These are phyloP conservation scores for Citrullus colocynthis DNA, from an alignment of 306 rosid species.

Conservation along the genomic window DNA sequence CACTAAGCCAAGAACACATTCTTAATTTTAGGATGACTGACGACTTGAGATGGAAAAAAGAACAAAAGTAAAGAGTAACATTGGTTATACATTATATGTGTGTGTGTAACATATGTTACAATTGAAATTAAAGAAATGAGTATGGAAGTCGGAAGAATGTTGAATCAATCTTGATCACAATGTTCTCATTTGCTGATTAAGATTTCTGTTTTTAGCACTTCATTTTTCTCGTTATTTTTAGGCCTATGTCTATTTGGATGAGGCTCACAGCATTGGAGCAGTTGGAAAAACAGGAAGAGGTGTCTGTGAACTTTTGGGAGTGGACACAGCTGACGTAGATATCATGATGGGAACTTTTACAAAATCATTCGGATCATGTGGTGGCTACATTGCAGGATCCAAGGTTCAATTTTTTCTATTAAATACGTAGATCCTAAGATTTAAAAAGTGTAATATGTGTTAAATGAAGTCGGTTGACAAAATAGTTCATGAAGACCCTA, in stretches of 20 bases:
- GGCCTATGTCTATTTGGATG: constrained; percentile 80
- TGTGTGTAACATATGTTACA: background rate
- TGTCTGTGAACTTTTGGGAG: constrained; percentile 80
- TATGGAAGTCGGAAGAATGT: background rate
- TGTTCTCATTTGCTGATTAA: background rate
- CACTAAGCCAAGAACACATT: background rate
- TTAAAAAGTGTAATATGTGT: too few species aligned
- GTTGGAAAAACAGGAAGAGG: constrained; percentile 72
- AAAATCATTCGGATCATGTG: constrained; percentile 88
- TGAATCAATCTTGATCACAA: background rate
- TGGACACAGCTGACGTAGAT: constrained; percentile 73
- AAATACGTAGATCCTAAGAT: background rate
- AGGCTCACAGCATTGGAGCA: constrained; percentile 96
- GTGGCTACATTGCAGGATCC: constrained; percentile 92
- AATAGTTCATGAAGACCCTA: background rate
- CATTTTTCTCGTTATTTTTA: constrained; percentile 4
- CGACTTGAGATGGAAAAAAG: background rate
- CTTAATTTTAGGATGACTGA: background rate
- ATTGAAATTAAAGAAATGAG: background rate
- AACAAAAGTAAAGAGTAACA: background rate
- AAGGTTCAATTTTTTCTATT: constrained; percentile 30
- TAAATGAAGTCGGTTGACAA: background rate
- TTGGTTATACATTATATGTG: background rate
- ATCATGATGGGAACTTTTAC: constrained; percentile 97
- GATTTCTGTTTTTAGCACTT: constrained; percentile 6